Evolutionary conservation across 176 grass and related monocot species (phyloP), one percentile per base, ranked within the genome.

Genomic region (Avena insularis): DNA sequence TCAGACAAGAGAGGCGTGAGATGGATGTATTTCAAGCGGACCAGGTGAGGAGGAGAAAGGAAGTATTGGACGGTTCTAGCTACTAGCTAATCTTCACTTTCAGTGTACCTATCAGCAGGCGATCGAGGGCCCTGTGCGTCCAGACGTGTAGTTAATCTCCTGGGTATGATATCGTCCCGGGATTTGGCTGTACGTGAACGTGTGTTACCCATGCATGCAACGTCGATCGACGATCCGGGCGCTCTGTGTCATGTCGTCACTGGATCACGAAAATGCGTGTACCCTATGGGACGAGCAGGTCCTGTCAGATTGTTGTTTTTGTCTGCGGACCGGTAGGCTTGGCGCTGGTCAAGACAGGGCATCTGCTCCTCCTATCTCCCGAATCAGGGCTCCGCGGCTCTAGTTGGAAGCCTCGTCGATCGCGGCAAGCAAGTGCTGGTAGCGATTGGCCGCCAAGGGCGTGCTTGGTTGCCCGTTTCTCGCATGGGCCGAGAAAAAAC

Each of bases 121-220:
- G 79, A 60, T 29, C 29, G 29, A 29, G 29, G 65, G 5, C 80
- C 55, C 80, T 91, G 85, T 91, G 89, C 89, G 75, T 87, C 71
- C 84, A 71, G 72, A 90, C 45, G 72, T 48, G 84, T 48, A 29
- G 9, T 75, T 16, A 51, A 67, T 67, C 43, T 81, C 19, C 25
- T 13, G 61, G 23, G 62, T 78, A 57, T 35, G 63, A 74, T 50
- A 80, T 73, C 65, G 62, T 67, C 60, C 79, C 21, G 48, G 8
- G 51, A 8, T 64, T 87, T 87, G 85, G 81, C 67, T 51, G 36
- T 80, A 87, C 67, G 76, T 91, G 87, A 85, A 61, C 85, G 89
- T 83, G 89, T 75, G 72, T 31, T 9, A 7, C 0, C 38, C 55
- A 38, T 20, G 36, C 53, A 31, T 20, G 38, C 46, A 31, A 7